These are phyloP conservation scores for Paecilomyces sp. DNA, from an alignment of 2,329 filamentous ascomycete species.

Conservation along the genomic window DNA sequence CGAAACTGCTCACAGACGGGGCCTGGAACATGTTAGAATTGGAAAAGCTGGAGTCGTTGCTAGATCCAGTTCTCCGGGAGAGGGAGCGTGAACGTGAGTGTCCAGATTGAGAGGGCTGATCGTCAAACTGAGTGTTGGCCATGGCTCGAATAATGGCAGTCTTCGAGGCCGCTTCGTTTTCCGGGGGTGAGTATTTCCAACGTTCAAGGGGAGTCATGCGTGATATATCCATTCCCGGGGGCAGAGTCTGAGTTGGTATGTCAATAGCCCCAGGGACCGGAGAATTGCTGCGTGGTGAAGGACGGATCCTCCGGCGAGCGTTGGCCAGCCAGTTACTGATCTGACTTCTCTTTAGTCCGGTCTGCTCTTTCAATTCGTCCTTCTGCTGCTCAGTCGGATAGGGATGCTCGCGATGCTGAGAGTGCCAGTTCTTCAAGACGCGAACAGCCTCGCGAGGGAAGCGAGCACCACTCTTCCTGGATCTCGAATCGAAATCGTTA, in stretches of 20 bases:
- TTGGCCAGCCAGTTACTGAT: conserved; percentile 93
- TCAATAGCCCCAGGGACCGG: conserved; percentile 66
- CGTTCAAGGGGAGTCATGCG: conserved; percentile 59
- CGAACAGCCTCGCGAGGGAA: conserved; percentile 76
- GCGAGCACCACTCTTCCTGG: conserved; percentile 62
- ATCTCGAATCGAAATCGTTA: conserved; percentile 31
- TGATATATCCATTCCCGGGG: conserved; percentile 40
- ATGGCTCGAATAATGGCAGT: conserved; percentile 59
- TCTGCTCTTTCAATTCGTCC: conserved; percentile 67
- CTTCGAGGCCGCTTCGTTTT: conserved; percentile 60
- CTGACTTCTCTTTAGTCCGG: conserved; percentile 73
- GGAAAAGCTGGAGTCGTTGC: conserved; percentile 47
- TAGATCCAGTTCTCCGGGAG: conserved; percentile 35
- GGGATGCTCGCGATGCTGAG: conserved; percentile 70
- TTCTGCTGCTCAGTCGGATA: conserved; percentile 88
- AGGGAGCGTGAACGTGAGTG: conserved; percentile 27
- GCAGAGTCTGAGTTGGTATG: conserved; percentile 57
- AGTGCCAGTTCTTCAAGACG: conserved; percentile 77
- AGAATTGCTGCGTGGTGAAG: conserved; percentile 57
- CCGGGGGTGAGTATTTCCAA: conserved; percentile 63
- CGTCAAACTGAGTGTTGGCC: conserved; percentile 32
- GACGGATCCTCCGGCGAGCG: conserved; percentile 67
- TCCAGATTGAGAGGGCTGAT: conserved; percentile 19
- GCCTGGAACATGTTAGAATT: conserved; percentile 41
- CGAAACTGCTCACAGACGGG: conserved; percentile 48